Base-by-base conservation (phyloP, 177 flowering plant genomes). In the Vitis hybrid region DNA sequence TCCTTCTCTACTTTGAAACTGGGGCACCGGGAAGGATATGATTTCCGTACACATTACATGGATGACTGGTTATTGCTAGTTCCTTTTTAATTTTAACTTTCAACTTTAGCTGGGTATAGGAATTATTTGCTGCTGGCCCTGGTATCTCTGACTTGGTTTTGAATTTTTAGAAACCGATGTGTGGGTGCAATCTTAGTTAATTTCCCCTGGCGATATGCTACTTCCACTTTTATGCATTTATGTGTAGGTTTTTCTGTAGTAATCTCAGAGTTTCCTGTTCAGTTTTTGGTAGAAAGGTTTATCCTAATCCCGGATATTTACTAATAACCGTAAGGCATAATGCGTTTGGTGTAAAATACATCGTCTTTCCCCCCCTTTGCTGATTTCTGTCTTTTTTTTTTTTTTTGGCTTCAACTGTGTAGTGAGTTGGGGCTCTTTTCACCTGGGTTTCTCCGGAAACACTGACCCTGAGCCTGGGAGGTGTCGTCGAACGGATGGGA, bases 401-500 rank as follows among this genome's bases (percentile, higher is more conserved):
- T 46, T 52, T 35, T 46, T 7, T 66, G 51, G 2, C 9, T 8
- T 40, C 7, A 40, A 40, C 32, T n/a, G 11, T 61, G 73, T 35
- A 87, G 88, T 81, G 62, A 81, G 83, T 60, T 88, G 85, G 87
- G 84, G 87, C 12, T 48, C 80, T 68, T 82, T 78, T 80, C 84
- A 83, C 71, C 75, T 82, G 54, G 91, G 87, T 27, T 79, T 72
- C 65, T 60, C 85, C 0, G 74, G 81, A 66, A 83, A 68, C 79
- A 75, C 74, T 40, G 90, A 88, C 71, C 88, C 89, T 6, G 92
- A 88, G 70, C 87, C 88, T 1, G 89, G 90, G 61, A 74, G 92
- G 79, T 88, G 92, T 64, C 73, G 92, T 35, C 70, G 92, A 70
- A 88, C 92, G 0, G 92, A 88, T 75, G 90, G 92, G 52, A 88